These are phyloP conservation scores for Drechslerella dactyloides DNA, from an alignment of 2,329 filamentous ascomycete species.

Conservation along the genomic window DNA sequence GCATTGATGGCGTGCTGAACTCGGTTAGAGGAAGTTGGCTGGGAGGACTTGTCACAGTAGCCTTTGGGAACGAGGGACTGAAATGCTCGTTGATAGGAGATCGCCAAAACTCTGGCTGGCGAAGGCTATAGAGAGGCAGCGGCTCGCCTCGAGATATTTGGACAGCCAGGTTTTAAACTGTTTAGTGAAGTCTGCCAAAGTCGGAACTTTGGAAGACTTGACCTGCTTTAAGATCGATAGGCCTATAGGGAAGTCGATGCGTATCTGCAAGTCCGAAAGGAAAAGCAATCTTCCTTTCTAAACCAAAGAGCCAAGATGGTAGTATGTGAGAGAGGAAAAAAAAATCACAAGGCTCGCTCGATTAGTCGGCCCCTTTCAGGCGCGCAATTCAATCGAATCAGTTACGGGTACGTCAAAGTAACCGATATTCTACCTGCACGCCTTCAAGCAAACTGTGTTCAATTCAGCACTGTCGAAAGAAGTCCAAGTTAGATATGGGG, in stretches of 20 bases:
- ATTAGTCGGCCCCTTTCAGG: constrained; percentile 14
- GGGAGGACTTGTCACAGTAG: constrained; percentile 38
- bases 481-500: constrained; percentile 6
- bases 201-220: constrained; percentile 51
- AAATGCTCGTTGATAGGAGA: constrained; percentile 49
- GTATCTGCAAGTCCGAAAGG: constrained; percentile 31
- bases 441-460: constrained; percentile 3
- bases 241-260: constrained; percentile 44
- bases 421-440: constrained; percentile 4
- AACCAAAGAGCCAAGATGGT: constrained; percentile 8
- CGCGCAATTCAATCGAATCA: background rate
- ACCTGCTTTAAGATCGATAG: constrained; percentile 9
- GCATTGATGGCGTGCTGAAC: constrained; percentile 47
- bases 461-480: constrained; percentile 18
- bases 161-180: constrained; percentile 51
- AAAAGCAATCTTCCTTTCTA: constrained; percentile 23
- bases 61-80: constrained; percentile 48
- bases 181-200: constrained; percentile 49
- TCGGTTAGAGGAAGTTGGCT: constrained; percentile 46
- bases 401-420: constrained; percentile 11
- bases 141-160: constrained; percentile 50
- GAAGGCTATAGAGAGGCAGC: constrained; percentile 49
- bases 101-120: constrained; percentile 50
- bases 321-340: background rate
- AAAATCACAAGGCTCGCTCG: constrained; percentile 9